Percentiles rank a stretch among this genome's conserved stretches.
phyloP scores from a whole-genome alignment of 2,329 filamentous ascomycete species.

The Trichoderma breve region DNA sequence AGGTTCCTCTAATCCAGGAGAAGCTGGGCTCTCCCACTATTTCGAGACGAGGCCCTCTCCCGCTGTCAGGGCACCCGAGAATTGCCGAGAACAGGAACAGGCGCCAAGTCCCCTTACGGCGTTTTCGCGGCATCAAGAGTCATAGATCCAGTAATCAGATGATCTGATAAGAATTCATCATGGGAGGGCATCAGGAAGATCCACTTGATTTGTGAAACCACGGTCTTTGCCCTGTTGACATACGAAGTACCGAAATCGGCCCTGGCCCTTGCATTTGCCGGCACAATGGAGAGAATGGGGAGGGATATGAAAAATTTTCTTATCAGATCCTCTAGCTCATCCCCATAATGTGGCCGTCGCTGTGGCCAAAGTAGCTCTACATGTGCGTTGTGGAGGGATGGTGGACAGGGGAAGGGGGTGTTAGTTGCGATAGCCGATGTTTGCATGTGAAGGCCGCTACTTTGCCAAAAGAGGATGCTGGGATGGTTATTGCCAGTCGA shows the following conservation, averaged over 20 bases:
- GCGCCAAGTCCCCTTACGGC: not conserved
- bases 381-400: not conserved
- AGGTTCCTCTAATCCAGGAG: not conserved
- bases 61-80: not conserved
- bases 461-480: not conserved
- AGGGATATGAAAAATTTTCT: slow-evolving; percentile 2
- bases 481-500: not conserved
- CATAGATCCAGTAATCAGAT: slow-evolving; percentile 42
- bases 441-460: slow-evolving; percentile 1
- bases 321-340: slow-evolving; percentile 3
- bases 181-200: not conserved
- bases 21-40: not conserved
- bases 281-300: not conserved
- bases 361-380: not conserved
- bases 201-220: not conserved
- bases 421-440: not conserved
- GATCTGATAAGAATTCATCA: slow-evolving; percentile 43
- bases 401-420: not conserved
- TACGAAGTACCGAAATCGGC: slow-evolving; percentile 7
- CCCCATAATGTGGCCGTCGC: not conserved
- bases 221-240: not conserved
- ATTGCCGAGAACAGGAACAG: not conserved
- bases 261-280: not conserved
- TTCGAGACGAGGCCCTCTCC: not conserved
- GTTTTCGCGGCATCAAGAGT: not conserved